phyloP scores from a whole-genome alignment of 805 yeast genomes.

The Monosporozyma aerobia region DNA sequence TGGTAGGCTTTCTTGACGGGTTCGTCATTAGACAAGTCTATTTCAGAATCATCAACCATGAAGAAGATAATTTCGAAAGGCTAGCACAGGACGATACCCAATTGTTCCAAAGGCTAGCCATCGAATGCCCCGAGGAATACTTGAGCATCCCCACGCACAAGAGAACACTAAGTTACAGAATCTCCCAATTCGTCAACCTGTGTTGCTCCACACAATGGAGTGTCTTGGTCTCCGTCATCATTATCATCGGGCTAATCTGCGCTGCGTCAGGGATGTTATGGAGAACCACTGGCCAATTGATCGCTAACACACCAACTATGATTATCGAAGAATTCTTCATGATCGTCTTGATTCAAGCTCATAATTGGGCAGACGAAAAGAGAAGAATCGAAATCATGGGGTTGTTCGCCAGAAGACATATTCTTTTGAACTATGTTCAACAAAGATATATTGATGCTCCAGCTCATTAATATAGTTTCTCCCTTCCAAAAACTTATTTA shows the following conservation, averaged over 20 bases:
- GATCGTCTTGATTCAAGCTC: slow-evolving; percentile 33
- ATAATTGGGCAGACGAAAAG: slow-evolving; percentile 27
- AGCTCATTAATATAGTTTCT: background rate
- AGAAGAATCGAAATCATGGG: slow-evolving; percentile 21
- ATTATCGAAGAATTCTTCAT: slow-evolving; percentile 36
- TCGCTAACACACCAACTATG: slow-evolving; percentile 37
- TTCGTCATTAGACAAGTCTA: slow-evolving; percentile 35
- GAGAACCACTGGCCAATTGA: slow-evolving; percentile 34
- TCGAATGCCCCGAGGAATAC: slow-evolving; percentile 18
- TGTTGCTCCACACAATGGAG: slow-evolving; percentile 30
- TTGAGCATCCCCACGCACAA: slow-evolving; percentile 6
- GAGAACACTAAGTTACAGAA: slow-evolving; percentile 14
- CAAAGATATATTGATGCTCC: background rate
- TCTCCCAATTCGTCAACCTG: slow-evolving; percentile 21
- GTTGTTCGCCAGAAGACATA: slow-evolving; percentile 15
- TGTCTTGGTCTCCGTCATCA: slow-evolving; percentile 23
- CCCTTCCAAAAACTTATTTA: no score
- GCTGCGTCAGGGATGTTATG: slow-evolving; percentile 31
- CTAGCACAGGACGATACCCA: slow-evolving; percentile 29
- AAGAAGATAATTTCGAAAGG: slow-evolving; percentile 19
- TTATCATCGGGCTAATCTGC: slow-evolving; percentile 26
- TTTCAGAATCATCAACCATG: slow-evolving; percentile 21
- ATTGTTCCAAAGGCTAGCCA: slow-evolving; percentile 22
- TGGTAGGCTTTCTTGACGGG: slow-evolving; percentile 37
- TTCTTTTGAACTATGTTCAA: slow-evolving; percentile 8